phyloP scores from a whole-genome alignment of 2,329 filamentous ascomycete species.

The Exophiala lecanii-corni region DNA sequence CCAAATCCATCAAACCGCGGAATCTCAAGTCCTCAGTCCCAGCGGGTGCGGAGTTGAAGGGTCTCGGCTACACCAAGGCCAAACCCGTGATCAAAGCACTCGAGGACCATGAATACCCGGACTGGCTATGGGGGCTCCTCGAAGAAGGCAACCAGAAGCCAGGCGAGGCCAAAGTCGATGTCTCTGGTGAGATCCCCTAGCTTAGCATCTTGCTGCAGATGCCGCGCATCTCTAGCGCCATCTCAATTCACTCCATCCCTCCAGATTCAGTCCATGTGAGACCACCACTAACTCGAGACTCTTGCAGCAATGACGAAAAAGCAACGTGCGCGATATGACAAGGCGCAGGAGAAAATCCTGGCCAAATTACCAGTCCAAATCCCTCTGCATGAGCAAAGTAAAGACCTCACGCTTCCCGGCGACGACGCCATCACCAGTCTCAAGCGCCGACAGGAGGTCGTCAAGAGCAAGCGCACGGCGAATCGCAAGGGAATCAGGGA shows the following conservation, averaged over 20 bases:
- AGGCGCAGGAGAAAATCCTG: constrained; percentile 41
- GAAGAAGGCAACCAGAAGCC: constrained; percentile 35
- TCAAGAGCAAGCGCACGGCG: constrained; percentile 41
- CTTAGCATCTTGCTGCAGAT: constrained; percentile 10
- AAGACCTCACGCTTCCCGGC: constrained; percentile 40
- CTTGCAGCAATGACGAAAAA: constrained; percentile 39
- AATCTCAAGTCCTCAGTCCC: constrained; percentile 36
- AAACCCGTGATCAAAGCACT: constrained; percentile 41
- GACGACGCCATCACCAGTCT: constrained; percentile 35
- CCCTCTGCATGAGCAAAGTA: constrained; percentile 43
- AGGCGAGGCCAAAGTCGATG: constrained; percentile 34
- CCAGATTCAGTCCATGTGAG: too few species aligned
- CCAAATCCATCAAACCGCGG: constrained; percentile 26
- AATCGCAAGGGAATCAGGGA: constrained; percentile 45
- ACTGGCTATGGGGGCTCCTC: constrained; percentile 45
- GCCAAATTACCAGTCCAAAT: constrained; percentile 37
- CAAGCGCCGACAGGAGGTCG: constrained; percentile 38
- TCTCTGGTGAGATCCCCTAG: constrained; percentile 39
- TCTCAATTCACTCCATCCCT: too few species aligned
- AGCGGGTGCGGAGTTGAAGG: constrained; percentile 38
- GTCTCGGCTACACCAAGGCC: constrained; percentile 45
- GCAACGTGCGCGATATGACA: constrained; percentile 43
- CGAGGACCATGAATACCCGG: constrained; percentile 46
- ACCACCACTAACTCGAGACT: too few species aligned
- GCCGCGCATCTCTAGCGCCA: neutral